Conservation (phyloP, 1,139 yeast genomes). For the Hansenula lynferdii region DNA sequence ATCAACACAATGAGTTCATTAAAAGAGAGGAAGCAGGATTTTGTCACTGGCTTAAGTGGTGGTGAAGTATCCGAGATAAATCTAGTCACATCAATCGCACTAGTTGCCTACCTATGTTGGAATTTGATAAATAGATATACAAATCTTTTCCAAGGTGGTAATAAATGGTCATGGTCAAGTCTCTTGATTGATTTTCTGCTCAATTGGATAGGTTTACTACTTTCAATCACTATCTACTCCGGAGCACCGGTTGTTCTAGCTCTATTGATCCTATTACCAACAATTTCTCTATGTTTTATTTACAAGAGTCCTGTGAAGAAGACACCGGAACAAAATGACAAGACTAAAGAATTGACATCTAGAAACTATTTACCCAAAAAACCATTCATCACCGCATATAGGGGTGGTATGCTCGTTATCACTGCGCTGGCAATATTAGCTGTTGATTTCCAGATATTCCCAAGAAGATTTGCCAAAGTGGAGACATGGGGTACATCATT, state of each 20-base stretch:
- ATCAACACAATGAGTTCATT: conserved; percentile 32
- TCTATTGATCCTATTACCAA: conserved; percentile 23
- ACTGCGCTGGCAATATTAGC: conserved; percentile 89
- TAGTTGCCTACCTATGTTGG: conserved; percentile 57
- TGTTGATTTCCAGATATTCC: conserved; percentile 84
- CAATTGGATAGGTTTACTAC: conserved; percentile 60
- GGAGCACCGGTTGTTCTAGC: conserved; percentile 40
- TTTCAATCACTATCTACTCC: conserved; percentile 68
- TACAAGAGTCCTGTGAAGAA: conserved; percentile 4
- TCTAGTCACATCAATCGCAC: conserved; percentile 60
- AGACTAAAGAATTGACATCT: conserved; percentile 14
- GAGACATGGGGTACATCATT: conserved; percentile 99
- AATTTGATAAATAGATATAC: conserved; percentile 37
- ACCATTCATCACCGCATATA: conserved; percentile 73
- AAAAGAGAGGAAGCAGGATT: conserved; percentile 76
- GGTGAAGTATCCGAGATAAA: conserved; percentile 75
- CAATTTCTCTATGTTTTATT: conserved; percentile 4
- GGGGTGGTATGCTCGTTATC: conserved; percentile 82
- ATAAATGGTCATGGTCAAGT: conserved; percentile 17
- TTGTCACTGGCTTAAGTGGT: conserved; percentile 80
- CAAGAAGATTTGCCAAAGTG: conserved; percentile 91
- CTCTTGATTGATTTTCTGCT: conserved; percentile 52
- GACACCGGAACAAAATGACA: conserved; percentile 1
- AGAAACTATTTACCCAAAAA: conserved; percentile 45
- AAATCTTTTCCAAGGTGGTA: conserved; percentile 23